Base-by-base conservation (phyloP, 768 basidiomycete genomes). In the Calocybe cyanea region DNA sequence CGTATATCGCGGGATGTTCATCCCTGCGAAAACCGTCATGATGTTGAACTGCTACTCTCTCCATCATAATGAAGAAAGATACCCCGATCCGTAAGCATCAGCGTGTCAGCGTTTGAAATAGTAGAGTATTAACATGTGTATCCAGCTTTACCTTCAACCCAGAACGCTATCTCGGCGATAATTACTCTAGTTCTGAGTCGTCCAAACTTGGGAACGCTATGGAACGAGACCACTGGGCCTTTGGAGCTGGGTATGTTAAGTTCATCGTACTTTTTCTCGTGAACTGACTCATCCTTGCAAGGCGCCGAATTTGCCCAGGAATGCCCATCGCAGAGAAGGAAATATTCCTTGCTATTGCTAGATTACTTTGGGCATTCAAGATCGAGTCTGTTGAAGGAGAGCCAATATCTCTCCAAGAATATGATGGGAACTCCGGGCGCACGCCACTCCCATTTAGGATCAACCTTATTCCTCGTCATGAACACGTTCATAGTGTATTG, bases 141-240 rank as follows among this genome's bases (percentile, higher is more conserved):
- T 31, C 13, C 25, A 44, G 52, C 13, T 44, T 41, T 18, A 24
- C 10, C 10, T 58, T 47, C 31, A 15, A 72, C 55, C 73, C 75
- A 6, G 70, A 75, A 9, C 62, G 75, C 4, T 76, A 66, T 51
- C 48, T 75, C 9, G 57, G 60, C 18, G 71, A 77, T 48, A 45
- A 51, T 0, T 57, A 62, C 18, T 59, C 59, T 5, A 64, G 62
- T 17, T 63, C 65, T 1, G 72, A 75, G 48, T 73, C 72, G 1
- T 67, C 69, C n/a, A 71, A 71, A 25, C 57, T 70, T 20, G 13
- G 64, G 2, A 61, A 75, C 51, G 61, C 69, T 1, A 62, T 64
- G 57, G 64, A 76, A 33, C 65, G 74, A 21, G 75, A 77, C 46
- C 72, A 75, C 45, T 77, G 75, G 75, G 63, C 65, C 43, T 77